Conservation (phyloP, 176 grass and related monocot species). For the Sorghum bicolor region DNA sequence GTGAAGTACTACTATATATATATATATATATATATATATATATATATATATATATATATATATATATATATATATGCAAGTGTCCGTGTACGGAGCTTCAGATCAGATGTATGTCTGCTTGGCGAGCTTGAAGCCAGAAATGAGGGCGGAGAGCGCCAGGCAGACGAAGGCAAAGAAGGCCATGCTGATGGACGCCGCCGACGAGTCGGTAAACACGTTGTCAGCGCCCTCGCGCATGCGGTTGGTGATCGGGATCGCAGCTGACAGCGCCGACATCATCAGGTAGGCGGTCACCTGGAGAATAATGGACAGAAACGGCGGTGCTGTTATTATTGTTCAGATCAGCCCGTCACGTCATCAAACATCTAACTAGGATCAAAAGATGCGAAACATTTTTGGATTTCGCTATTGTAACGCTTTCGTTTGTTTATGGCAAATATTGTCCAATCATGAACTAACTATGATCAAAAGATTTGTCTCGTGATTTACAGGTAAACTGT, state of each 20-base stretch:
- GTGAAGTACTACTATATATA: background rate
- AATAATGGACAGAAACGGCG: background rate
- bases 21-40: background rate
- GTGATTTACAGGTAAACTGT: too few species aligned
- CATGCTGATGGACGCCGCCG: constrained; percentile 90
- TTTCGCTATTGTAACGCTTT: too few species aligned
- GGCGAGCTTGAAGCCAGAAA: constrained; percentile 81
- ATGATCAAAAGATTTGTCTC: too few species aligned
- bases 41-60: background rate
- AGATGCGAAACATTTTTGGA: too few species aligned
- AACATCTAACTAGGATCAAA: too few species aligned
- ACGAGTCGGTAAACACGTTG: constrained; percentile 82
- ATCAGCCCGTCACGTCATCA: background rate
- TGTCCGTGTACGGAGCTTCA: background rate
- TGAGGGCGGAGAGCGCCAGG: constrained; percentile 61
- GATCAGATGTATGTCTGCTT: constrained; percentile 64
- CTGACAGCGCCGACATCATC: constrained; percentile 72
- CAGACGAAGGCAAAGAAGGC: constrained; percentile 82
- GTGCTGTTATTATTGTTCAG: background rate
- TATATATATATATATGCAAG: background rate
- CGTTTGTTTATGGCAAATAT: too few species aligned
- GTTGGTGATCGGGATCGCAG: constrained; percentile 84
- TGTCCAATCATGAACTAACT: too few species aligned
- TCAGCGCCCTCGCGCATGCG: constrained; percentile 63
- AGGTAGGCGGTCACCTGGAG: constrained; percentile 73